Evolutionary conservation across 1,139 yeast genomes (phyloP).

Genomic region (Debaryomyces udenii): DNA sequence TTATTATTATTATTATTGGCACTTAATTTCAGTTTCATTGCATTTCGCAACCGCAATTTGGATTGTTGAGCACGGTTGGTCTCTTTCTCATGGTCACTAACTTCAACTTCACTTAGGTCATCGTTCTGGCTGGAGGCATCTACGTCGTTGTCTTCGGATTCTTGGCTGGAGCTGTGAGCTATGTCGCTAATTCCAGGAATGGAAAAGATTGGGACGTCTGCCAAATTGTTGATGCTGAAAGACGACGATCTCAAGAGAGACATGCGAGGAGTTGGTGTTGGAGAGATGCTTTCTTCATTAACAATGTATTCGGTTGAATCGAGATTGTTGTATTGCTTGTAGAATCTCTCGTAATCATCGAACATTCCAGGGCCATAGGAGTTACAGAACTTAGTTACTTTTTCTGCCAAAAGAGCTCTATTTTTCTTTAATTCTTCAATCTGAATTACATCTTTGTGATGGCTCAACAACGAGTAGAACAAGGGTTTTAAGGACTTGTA

Average conservation of each 20-base stretch:
- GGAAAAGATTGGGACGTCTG: conserved; percentile 28
- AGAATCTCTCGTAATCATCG: conserved; percentile 58
- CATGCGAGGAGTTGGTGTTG: conserved; percentile 4
- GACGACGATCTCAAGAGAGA: conserved; percentile 12
- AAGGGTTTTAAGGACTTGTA: conserved; percentile 44
- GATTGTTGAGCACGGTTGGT: conserved; percentile 1
- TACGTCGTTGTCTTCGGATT: conserved; percentile 13
- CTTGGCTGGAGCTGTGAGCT: background rate
- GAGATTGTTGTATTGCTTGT: conserved; percentile 28
- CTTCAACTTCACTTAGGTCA: background rate
- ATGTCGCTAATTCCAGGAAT: conserved; percentile 4
- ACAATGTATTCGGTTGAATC: conserved; percentile 14
- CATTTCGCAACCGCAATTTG: conserved; percentile 9
- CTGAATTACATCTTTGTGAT: conserved; percentile 39
- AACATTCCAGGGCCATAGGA: conserved; percentile 75
- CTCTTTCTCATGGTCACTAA: background rate
- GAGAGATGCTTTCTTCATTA: conserved; percentile 1
- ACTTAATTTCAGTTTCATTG: conserved; percentile 4
- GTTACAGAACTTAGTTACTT: conserved; percentile 70
- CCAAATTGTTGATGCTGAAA: conserved; percentile 23
- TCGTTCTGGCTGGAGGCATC: conserved; percentile 4
- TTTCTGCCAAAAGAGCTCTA: conserved; percentile 55
- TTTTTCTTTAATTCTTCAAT: conserved; percentile 57
- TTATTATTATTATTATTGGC: background rate
- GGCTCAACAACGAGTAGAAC: conserved; percentile 41